Percentiles rank a stretch among this genome's conserved stretches.
Evolutionary conservation across 1,139 yeast genomes (phyloP).

Genomic region (Yamadazyma oceani): DNA sequence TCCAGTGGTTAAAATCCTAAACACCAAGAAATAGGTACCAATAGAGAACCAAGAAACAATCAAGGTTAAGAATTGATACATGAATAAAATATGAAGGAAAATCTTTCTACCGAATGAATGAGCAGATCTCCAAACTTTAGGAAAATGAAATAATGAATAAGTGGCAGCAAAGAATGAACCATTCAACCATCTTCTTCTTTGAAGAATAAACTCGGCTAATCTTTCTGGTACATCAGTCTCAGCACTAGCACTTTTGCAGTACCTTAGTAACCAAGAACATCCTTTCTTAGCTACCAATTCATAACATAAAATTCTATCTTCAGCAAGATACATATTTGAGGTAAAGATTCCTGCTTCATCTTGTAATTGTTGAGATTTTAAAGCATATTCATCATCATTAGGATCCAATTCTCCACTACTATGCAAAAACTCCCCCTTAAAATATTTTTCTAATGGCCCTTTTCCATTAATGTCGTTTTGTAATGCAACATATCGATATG

Average conservation of each 20-base stretch:
- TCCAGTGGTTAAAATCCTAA: constrained; percentile 72
- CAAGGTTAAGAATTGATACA: constrained; percentile 45
- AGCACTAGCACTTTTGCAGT: constrained; percentile 47
- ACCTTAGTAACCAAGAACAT: constrained; percentile 46
- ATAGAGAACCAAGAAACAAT: constrained; percentile 77
- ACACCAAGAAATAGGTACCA: constrained; percentile 78
- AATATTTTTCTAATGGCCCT: constrained; percentile 50
- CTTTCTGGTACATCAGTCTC: constrained; percentile 53
- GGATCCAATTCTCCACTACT: constrained; percentile 48
- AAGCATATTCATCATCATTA: constrained; percentile 44
- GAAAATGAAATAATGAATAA: constrained; percentile 45
- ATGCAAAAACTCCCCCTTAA: constrained; percentile 50
- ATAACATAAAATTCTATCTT: constrained; percentile 50
- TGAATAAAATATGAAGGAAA: constrained; percentile 43
- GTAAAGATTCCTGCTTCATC: constrained; percentile 53
- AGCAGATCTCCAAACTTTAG: constrained; percentile 43
- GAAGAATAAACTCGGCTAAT: constrained; percentile 47
- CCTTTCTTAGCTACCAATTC: constrained; percentile 48
- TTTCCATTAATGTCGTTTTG: constrained; percentile 43
- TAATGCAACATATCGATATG: constrained; percentile 42
- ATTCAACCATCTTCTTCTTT: constrained; percentile 53
- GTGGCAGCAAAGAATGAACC: constrained; percentile 53
- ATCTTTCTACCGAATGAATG: constrained; percentile 43
- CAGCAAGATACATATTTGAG: constrained; percentile 52
- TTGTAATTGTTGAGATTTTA: constrained; percentile 38